Base-by-base conservation (phyloP, 805 yeast species). In the Saturnispora galanensis region DNA sequence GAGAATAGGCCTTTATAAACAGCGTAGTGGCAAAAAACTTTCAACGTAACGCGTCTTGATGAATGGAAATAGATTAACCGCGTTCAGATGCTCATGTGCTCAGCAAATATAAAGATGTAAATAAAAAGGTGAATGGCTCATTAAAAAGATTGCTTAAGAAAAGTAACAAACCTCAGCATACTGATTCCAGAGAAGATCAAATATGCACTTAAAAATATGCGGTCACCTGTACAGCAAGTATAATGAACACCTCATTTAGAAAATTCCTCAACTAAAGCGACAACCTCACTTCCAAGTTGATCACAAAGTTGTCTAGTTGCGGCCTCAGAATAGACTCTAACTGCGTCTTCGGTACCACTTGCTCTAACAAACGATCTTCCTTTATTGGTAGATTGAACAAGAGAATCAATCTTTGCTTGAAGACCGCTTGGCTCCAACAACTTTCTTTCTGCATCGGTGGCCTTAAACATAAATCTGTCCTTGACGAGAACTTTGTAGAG, bases 281-380 rank as follows among this genome's bases (percentile, higher is more conserved):
- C 41, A 9, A 76, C 30, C 76, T 18, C 55, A 54, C 3, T 56
- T 2, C 74, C 67, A 35, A 83, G 63, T 32, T 62, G 61, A 16
- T 67, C 71, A 26, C 80, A 78, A 18, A 71, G 72, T 10, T 60
- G 64, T 35, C 54, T 55, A 0, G 77, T 72, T 2, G 67, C 69
- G 0, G 96, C 95, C 63, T 93, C 98, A 1, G 96, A 93, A 54
- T 93, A 93, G 6, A 93, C 86, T 54, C 98, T 76, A 1, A 93
- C 97, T 0, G 96, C 97, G 62, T 93, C 94, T 62, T 93, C 98
- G 1, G 98, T 93, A 11, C 98, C 98, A 48, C 95, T 83, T 9
- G 98, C 97, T 54, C 98, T 77, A 3, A 90, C 97, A 63, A 93
- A 93, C 2, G 95, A 81, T 57, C 98, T 75, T 2, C 90, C 97